Conservation (phyloP, 768 basidiomycete genomes). For the Cystofilobasidium ferigula region DNA sequence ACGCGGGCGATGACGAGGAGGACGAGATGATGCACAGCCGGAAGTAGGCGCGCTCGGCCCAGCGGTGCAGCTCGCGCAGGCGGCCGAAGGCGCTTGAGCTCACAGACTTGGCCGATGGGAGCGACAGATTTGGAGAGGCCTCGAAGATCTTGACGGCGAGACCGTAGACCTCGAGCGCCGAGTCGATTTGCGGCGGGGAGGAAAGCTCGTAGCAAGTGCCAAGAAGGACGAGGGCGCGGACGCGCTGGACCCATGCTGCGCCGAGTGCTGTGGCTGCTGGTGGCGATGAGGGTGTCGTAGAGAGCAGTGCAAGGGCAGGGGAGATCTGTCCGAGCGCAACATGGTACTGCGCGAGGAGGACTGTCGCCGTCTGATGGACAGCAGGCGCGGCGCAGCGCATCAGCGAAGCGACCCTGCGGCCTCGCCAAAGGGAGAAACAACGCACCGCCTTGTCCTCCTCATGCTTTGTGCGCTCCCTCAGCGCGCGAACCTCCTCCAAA, state of each 20-base stretch:
- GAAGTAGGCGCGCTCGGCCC: slow-evolving; percentile 71
- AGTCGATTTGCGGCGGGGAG: slow-evolving; percentile 22
- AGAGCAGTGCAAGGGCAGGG: slow-evolving; percentile 42
- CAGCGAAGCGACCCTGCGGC: neutral
- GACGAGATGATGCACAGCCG: slow-evolving; percentile 61
- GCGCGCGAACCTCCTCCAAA: slow-evolving; percentile 6
- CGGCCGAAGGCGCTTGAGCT: slow-evolving; percentile 51
- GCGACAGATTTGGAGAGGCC: slow-evolving; percentile 24
- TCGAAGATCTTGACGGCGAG: slow-evolving; percentile 29
- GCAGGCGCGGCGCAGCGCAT: neutral
- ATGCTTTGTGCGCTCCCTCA: slow-evolving; percentile 10
- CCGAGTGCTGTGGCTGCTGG: neutral
- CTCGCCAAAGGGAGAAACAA: neutral
- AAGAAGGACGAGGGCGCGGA: slow-evolving; percentile 33
- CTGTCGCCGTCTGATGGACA: neutral
- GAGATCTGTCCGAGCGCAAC: slow-evolving; percentile 16
- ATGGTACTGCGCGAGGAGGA: slow-evolving; percentile 9
- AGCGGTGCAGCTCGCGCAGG: slow-evolving; percentile 75
- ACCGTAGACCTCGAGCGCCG: slow-evolving; percentile 33
- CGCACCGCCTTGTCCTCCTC: slow-evolving; percentile 28
- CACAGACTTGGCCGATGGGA: slow-evolving; percentile 30
- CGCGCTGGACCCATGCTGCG: neutral
- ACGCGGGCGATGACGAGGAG: slow-evolving; percentile 38
- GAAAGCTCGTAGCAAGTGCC: slow-evolving; percentile 61
- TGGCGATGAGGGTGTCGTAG: slow-evolving; percentile 50